Conservation (phyloP, 2,329 filamentous ascomycete species). For the Colletotrichum gigasporum region DNA sequence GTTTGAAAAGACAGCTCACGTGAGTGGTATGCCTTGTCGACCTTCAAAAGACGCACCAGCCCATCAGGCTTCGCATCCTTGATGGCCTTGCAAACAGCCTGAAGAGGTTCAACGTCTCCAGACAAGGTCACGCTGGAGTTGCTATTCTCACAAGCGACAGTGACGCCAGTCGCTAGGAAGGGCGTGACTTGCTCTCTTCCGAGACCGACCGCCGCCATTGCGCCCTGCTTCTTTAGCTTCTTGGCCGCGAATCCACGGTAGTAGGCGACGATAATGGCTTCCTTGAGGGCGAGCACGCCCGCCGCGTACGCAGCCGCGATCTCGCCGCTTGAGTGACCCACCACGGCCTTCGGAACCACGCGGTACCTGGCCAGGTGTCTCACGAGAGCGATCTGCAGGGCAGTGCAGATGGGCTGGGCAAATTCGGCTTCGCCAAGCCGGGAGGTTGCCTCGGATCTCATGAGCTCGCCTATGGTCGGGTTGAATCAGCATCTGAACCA, state of each 20-base stretch:
- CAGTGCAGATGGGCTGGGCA: constrained; percentile 62
- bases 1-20: not conserved
- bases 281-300: constrained; percentile 37
- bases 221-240: constrained; percentile 33
- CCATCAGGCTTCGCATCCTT: constrained; percentile 26
- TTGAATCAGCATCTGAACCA: too few relatives aligned
- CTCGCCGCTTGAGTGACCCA: constrained; percentile 51
- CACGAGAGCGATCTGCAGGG: constrained; percentile 59
- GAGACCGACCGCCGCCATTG: constrained; percentile 48
- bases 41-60: not conserved
- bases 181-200: constrained; percentile 4
- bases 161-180: constrained; percentile 3
- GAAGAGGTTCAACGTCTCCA: constrained; percentile 34
- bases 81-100: constrained; percentile 37
- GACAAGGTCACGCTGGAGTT: constrained; percentile 40
- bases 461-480: not conserved
- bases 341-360: constrained; percentile 41
- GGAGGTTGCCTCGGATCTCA: constrained; percentile 11
- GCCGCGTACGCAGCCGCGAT: constrained; percentile 50
- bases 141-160: constrained; percentile 30
- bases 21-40: constrained; percentile 20
- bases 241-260: constrained; percentile 41
- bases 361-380: constrained; percentile 42
- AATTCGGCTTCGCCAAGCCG: constrained; percentile 35
- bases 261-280: constrained; percentile 46